Base-by-base conservation (phyloP, 495 filamentous ascomycete genomes). In the Penicillium angulare region DNA sequence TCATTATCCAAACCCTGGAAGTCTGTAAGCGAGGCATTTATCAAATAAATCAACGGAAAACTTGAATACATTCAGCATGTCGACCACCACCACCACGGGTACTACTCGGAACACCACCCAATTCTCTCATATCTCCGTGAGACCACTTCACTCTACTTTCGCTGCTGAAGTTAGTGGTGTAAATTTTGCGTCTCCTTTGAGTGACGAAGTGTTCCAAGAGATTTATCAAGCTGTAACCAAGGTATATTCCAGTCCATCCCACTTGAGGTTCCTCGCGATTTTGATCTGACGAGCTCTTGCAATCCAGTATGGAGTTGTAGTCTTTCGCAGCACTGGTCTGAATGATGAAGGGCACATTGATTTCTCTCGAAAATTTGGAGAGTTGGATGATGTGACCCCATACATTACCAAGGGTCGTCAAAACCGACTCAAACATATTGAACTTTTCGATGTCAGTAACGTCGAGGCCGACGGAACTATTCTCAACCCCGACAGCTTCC, bases 271-370 rank as follows among this genome's bases (percentile, higher is more conserved):
- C n/a, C n/a, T n/a, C n/a, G n/a, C n/a, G n/a, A n/a, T n/a, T n/a
- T n/a, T n/a, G n/a, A n/a, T n/a, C n/a, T n/a, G n/a, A n/a, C n/a
- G n/a, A n/a, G n/a, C n/a, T n/a, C n/a, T n/a, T n/a, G n/a, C n/a
- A n/a, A n/a, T n/a, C n/a, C 15, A 83, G 80, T 83, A 83, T 57
- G 82, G 80, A 32, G 71, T 85, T 16, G 64, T 69, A 51, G 73
- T 81, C 20, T 79, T 82, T 65, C 77, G 82, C 20, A 56, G 69
- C 41, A 80, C 81, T 4, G 62, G 66, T 18, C 65, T 85, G 21
- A 60, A 68, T 45, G 80, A 85, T 59, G 65, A 58, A 15, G 45
- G 61, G 0, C 81, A 85, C 53, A 73, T 84, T 23, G 57, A 65
- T 20, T 81, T 84, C 65, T 73, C 77, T 10, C 27, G 52, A 12